Evolutionary conservation across 2,329 filamentous ascomycete genomes (phyloP), one percentile per base, ranked within the genome.

Genomic region (Verticillium dahliae): DNA sequence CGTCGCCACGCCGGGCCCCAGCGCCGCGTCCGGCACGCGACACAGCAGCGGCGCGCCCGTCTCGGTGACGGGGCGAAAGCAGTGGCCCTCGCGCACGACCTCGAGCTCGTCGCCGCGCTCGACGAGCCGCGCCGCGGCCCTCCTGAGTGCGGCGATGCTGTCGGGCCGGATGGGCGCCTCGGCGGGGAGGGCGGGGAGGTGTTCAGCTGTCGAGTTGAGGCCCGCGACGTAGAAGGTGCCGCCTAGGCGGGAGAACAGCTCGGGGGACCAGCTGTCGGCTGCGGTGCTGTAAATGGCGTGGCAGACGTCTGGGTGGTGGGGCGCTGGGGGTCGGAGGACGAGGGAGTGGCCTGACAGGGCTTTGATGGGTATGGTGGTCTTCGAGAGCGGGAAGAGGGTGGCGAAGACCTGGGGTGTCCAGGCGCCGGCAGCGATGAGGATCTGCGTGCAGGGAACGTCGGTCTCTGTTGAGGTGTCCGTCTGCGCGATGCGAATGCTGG

Each of bases 181-280:
- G 0, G 79, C 80, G 0, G 86, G 80, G 3, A 80, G 66, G 0
- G 77, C 73, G 0, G 90, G 90, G 10, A 94, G 75, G 0, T 84
- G 80, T 4, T 90, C 80, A 1, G 69, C 71, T 0, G 81, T 75
- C 39, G 81, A 84, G 70, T 94, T 93, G 41, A 93, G 71, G 0
- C 90, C 90, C 0, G 88, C 88, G 38, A 94, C 75, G 72, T 91
- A 94, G 22, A 94, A 83, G 61, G 91, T 83, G 1, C 85, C 87
- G 9, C 85, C 85, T 4, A 82, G 69, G 11, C 90, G 80, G 1
- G 86, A 85, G 72, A 91, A 92, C 11, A 90, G 78, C 72, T 93
- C 90, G 0, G 90, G 89, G 2, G 85, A 86, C 72, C 88, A 91
- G 0, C 80, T 81, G 2, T 75, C 74, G 0, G 74, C 76, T 61